These are phyloP conservation scores for Strigomonas galati DNA, from an alignment of 208 protist genomes.

Conservation along the genomic window DNA sequence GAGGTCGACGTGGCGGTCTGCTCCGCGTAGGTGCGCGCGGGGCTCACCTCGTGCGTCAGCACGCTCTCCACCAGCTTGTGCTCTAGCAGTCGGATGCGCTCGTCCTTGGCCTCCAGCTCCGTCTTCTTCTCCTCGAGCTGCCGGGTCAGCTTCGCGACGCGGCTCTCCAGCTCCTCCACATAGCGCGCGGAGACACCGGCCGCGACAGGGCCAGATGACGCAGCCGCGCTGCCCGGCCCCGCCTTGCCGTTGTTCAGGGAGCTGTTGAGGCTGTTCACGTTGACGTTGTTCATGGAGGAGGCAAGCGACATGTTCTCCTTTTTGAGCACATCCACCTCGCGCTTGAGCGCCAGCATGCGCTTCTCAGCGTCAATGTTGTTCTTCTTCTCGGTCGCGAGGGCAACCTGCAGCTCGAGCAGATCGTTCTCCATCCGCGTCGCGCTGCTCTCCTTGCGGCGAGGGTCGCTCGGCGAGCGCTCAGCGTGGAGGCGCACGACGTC, in stretches of 20 bases:
- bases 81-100: constrained; percentile 78
- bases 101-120: constrained; percentile 51
- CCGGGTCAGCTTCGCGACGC: constrained; percentile 31
- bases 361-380: constrained; percentile 72
- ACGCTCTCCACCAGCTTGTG: constrained; percentile 73
- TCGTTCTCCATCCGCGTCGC: constrained; percentile 33
- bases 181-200: constrained; percentile 16
- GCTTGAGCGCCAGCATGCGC: constrained; percentile 36
- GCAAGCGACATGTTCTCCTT: constrained; percentile 33
- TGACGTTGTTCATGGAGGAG: not conserved
- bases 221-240: not conserved
- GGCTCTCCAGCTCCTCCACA: constrained; percentile 44
- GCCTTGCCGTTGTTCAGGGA: no score
- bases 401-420: constrained; percentile 45
- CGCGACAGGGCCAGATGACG: constrained; percentile 5
- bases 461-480: no score
- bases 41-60: constrained; percentile 19
- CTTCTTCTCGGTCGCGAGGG: constrained; percentile 66
- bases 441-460: constrained; percentile 24
- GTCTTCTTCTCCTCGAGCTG: constrained; percentile 34
- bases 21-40: not conserved
- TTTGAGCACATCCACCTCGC: constrained; percentile 42
- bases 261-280: not conserved
- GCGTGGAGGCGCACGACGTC: no score
- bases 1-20: not conserved